Percentiles rank a stretch among this genome's conserved stretches.
These are phyloP conservation scores for Mycosphaerella arachidis DNA, from an alignment of 2,329 filamentous ascomycete species.

Conservation along the genomic window DNA sequence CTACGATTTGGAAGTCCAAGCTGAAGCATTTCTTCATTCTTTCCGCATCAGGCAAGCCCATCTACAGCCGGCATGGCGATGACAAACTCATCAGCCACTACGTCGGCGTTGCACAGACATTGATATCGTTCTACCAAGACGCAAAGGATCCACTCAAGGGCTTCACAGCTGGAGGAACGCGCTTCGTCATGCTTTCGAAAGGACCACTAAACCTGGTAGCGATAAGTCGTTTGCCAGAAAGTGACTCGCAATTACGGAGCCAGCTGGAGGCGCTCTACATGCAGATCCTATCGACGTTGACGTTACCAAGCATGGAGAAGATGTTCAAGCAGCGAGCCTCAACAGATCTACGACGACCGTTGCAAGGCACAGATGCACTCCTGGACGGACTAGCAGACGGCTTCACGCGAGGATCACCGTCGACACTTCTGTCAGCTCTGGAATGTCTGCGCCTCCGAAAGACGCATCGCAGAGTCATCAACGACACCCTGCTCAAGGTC, in stretches of 20 bases:
- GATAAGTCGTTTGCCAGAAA: constrained; percentile 88
- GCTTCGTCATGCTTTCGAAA: constrained; percentile 80
- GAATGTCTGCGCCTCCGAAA: constrained; percentile 93
- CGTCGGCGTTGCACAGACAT: constrained; percentile 92
- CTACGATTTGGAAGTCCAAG: constrained; percentile 81
- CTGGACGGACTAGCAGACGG: constrained; percentile 89
- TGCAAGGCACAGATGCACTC: constrained; percentile 86
- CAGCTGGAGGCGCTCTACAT: constrained; percentile 95
- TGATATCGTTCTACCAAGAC: constrained; percentile 92
- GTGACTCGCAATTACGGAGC: constrained; percentile 76
- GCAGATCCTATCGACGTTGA: constrained; percentile 95
- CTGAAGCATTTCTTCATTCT: constrained; percentile 96
- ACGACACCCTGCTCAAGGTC: constrained; percentile 77
- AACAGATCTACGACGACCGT: constrained; percentile 82
- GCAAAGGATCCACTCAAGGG: constrained; percentile 70
- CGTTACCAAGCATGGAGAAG: constrained; percentile 76
- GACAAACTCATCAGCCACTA: constrained; percentile 85
- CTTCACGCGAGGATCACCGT: constrained; percentile 88
- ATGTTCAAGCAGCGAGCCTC: constrained; percentile 88
- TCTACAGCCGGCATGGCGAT: constrained; percentile 93
- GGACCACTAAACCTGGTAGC: constrained; percentile 90
- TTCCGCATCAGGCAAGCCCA: constrained; percentile 92
- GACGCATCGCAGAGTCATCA: constrained; percentile 77
- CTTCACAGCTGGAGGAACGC: constrained; percentile 80
- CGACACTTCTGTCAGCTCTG: constrained; percentile 78